Conservation (phyloP, 2,329 filamentous ascomycete genomes). For the Penicillium sp. region DNA sequence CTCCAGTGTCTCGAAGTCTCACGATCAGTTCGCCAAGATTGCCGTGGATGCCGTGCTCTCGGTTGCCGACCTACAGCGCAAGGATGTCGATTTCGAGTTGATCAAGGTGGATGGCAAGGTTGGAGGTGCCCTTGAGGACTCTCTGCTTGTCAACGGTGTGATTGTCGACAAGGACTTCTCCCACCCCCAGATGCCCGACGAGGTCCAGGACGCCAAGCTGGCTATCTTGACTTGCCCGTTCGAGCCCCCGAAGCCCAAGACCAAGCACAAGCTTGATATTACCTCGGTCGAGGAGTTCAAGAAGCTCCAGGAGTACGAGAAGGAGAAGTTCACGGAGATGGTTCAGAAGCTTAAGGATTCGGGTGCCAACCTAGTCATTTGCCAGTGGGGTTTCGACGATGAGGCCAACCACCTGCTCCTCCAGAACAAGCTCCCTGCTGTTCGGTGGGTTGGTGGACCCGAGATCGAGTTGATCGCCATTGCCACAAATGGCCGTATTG, state of each 20-base stretch:
- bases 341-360: constrained; percentile 97
- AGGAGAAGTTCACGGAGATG: constrained; percentile 97
- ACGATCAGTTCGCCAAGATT: constrained; percentile 97
- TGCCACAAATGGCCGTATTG: constrained; percentile 95
- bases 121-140: constrained; percentile 88
- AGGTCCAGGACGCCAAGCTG: constrained; percentile 92
- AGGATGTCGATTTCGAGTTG: constrained; percentile 96
- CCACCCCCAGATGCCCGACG: constrained; percentile 96
- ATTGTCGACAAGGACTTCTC: constrained; percentile 99
- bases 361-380: constrained; percentile 94
- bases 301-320: constrained; percentile 93
- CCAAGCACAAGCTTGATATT: constrained; percentile 98
- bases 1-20: constrained; percentile 79
- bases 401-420: constrained; percentile 96
- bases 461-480: constrained; percentile 99
- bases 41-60: constrained; percentile 95
- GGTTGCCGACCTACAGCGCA: constrained; percentile 91
- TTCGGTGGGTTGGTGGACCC: constrained; percentile 95
- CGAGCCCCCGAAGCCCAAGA: constrained; percentile 98
- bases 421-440: constrained; percentile 92
- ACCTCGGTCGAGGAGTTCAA: constrained; percentile 97
- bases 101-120: constrained; percentile 99
- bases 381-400: constrained; percentile 99
- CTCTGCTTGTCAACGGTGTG: constrained; percentile 91
- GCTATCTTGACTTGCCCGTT: constrained; percentile 97